These are phyloP conservation scores for Suhomyces kunorum DNA, from an alignment of 1,139 yeast species.

Conservation along the genomic window DNA sequence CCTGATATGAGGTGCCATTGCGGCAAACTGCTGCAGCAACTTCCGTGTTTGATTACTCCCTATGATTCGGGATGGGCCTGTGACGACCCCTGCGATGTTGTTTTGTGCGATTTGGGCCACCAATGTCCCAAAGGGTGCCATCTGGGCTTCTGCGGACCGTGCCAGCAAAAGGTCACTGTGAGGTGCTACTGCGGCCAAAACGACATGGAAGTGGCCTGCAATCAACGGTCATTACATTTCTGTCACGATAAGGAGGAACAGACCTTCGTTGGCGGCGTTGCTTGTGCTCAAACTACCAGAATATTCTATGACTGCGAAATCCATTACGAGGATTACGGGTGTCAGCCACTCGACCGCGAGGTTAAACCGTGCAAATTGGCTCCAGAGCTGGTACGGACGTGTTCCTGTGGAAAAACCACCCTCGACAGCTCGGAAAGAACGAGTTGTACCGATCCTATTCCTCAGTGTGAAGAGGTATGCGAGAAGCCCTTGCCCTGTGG, in stretches of 20 bases:
- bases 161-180: slow-evolving; percentile 42
- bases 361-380: slow-evolving; percentile 59
- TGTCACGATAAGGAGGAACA: slow-evolving; percentile 25
- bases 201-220: slow-evolving; percentile 47
- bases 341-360: slow-evolving; percentile 54
- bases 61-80: slow-evolving; percentile 72
- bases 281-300: slow-evolving; percentile 56
- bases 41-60: slow-evolving; percentile 74
- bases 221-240: slow-evolving; percentile 40
- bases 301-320: slow-evolving; percentile 63
- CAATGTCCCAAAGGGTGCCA: slow-evolving; percentile 54
- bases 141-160: slow-evolving; percentile 76
- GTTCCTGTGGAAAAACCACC: slow-evolving; percentile 74
- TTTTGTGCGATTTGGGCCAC: slow-evolving; percentile 68
- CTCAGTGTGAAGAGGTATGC: slow-evolving; percentile 69
- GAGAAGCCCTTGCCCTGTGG: slow-evolving; percentile 71
- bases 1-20: slow-evolving; percentile 72
- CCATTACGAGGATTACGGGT: slow-evolving; percentile 59
- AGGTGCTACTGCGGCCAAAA: slow-evolving; percentile 78
- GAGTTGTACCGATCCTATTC: slow-evolving; percentile 73
- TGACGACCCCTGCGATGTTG: slow-evolving; percentile 55
- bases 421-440: slow-evolving; percentile 36
- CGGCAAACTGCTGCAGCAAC: slow-evolving; percentile 65
- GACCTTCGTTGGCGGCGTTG: slow-evolving; percentile 62
- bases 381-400: slow-evolving; percentile 58